Evolutionary conservation across 176 grass and related monocot genomes (phyloP).

Genomic region (Oryza rufipogon): DNA sequence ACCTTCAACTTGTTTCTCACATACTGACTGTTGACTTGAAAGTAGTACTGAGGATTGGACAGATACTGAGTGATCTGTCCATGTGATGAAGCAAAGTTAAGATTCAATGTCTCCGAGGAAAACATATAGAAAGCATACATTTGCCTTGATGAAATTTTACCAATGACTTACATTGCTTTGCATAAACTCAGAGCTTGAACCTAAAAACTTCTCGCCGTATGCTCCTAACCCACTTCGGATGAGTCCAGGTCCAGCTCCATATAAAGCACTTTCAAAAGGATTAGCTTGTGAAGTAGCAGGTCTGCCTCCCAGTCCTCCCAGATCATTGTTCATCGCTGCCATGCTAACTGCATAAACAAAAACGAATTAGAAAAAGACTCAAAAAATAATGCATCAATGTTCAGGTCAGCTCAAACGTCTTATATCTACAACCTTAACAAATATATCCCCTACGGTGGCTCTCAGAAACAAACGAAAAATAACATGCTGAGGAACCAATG

Average conservation of each 20-base stretch:
- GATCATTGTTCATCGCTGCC: slow-evolving; percentile 51
- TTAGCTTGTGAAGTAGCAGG: slow-evolving; percentile 48
- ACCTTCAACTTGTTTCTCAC: slow-evolving; percentile 86
- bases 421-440: neutral
- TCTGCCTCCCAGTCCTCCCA: slow-evolving; percentile 30
- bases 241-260: slow-evolving; percentile 79
- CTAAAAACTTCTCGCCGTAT: slow-evolving; percentile 67
- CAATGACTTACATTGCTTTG: slow-evolving; percentile 71
- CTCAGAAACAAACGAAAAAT: neutral
- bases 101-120: neutral
- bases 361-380: slow-evolving; percentile 13
- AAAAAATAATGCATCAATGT: slow-evolving; percentile 15
- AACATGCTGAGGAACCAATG: neutral
- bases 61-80: slow-evolving; percentile 69
- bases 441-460: neutral
- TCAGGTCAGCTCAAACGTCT: neutral
- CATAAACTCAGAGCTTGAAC: slow-evolving; percentile 84
- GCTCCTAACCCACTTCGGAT: slow-evolving; percentile 67
- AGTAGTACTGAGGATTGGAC: slow-evolving; percentile 85
- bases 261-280: slow-evolving; percentile 70
- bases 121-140: neutral
- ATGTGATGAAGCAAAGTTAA: slow-evolving; percentile 9
- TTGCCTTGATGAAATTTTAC: neutral
- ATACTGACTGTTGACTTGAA: slow-evolving; percentile 91
- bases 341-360: slow-evolving; percentile 13